A percentile compares a stretch with the other conserved stretches of the same genome.
These are phyloP conservation scores for Boeremia lycopersici DNA, from an alignment of 2,329 filamentous ascomycete genomes.

Conservation along the genomic window DNA sequence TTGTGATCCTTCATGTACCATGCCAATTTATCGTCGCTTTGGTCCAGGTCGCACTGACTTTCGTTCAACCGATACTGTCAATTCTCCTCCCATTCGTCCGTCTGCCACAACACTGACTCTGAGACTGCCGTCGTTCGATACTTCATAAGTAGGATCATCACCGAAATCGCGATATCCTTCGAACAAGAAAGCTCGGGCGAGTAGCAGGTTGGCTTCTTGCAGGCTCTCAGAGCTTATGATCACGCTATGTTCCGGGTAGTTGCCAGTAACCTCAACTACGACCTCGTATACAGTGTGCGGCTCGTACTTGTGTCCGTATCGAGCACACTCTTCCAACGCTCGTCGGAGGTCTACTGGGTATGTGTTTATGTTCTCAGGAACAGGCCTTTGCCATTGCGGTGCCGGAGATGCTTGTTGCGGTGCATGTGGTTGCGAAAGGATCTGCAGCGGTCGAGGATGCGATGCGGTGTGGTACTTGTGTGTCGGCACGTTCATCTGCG, in stretches of 20 bases:
- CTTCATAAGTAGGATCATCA: not conserved
- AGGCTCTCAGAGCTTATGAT: not conserved
- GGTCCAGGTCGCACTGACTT: not conserved
- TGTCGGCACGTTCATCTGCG: conserved; percentile 1
- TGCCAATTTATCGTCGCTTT: not conserved
- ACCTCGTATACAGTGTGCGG: not conserved
- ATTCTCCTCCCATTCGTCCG: not conserved
- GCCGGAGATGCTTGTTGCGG: conserved; percentile 5
- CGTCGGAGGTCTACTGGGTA: conserved; percentile 17
- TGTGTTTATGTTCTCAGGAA: conserved; percentile 15
- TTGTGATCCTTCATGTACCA: not conserved
- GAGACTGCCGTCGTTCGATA: not conserved
- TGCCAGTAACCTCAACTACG: not conserved
- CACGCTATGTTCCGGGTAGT: not conserved
- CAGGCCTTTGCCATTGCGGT: not conserved
- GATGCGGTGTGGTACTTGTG: conserved; percentile 7
- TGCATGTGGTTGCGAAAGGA: conserved; percentile 17
- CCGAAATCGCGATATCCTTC: not conserved
- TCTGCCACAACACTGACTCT: not conserved
- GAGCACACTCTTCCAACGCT: not conserved
- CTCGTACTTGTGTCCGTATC: not conserved
- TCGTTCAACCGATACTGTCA: not conserved
- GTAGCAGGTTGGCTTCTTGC: conserved; percentile 11
- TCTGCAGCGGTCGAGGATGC: conserved; percentile 14
- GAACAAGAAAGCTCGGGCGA: not conserved